Evolutionary conservation across 257 asterid species (phyloP).

Genomic region (Agastache rugosa): DNA sequence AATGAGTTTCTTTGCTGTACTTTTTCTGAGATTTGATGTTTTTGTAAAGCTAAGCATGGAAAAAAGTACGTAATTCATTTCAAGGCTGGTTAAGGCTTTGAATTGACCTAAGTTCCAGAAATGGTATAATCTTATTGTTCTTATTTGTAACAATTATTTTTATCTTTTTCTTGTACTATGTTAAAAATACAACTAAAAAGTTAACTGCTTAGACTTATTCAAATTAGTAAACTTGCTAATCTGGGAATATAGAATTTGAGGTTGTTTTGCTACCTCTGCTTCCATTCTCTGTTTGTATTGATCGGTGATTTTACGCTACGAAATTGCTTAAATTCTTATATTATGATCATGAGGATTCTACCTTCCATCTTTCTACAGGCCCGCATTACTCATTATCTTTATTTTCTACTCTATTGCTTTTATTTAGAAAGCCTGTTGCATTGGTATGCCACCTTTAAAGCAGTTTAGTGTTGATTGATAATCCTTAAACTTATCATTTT

Average conservation of each 20-base stretch:
- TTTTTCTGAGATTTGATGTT: neutral
- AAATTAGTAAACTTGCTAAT: neutral
- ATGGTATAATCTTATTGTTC: neutral
- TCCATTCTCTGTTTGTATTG: neutral
- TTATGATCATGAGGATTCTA: neutral
- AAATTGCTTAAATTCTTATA: neutral
- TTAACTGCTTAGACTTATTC: neutral
- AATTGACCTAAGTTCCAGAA: neutral
- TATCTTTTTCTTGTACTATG: neutral
- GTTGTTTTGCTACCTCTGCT: neutral
- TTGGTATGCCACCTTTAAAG: neutral
- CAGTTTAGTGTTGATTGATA: neutral
- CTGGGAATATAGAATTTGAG: conserved; percentile 12
- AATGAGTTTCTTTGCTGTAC: neutral
- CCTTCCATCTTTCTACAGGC: neutral
- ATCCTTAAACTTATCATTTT: neutral
- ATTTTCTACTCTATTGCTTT: neutral
- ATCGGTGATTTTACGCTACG: neutral
- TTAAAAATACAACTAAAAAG: neutral
- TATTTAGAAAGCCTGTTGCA: neutral
- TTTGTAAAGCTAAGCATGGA: neutral
- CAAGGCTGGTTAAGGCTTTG: neutral
- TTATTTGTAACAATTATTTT: neutral
- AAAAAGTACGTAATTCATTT: neutral
- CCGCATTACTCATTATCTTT: neutral